These are phyloP conservation scores for Bisporella sp. DNA, from an alignment of 2,329 filamentous ascomycete genomes.

Conservation along the genomic window DNA sequence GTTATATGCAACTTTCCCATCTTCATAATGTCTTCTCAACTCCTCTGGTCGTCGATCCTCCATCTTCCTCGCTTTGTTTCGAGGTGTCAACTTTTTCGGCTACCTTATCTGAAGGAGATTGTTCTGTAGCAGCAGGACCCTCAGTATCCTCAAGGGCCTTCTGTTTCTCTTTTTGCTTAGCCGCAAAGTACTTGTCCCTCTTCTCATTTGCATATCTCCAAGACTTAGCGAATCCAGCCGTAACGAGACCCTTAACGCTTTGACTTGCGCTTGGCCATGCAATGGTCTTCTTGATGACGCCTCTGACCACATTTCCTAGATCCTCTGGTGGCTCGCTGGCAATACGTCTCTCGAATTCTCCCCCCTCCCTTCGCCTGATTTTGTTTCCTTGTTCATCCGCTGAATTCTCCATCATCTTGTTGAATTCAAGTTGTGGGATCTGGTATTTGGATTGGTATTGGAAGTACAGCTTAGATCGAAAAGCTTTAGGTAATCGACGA, in stretches of 20 bases:
- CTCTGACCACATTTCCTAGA: slow-evolving; percentile 63
- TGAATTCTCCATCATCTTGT: slow-evolving; percentile 73
- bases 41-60: background rate
- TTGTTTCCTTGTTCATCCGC: slow-evolving; percentile 62
- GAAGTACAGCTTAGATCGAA: slow-evolving; percentile 87
- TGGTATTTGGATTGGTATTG: slow-evolving; percentile 87
- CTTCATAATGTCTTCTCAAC: background rate
- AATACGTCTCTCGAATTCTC: slow-evolving; percentile 81
- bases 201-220: slow-evolving; percentile 80
- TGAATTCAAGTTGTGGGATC: slow-evolving; percentile 78
- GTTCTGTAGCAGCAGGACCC: no score
- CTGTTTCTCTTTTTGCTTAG: slow-evolving; percentile 11
- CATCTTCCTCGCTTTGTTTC: background rate
- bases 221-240: slow-evolving; percentile 63
- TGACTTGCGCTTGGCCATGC: slow-evolving; percentile 88
- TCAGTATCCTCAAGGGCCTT: no score
- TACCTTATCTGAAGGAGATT: background rate
- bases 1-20: background rate
- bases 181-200: slow-evolving; percentile 50
- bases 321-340: slow-evolving; percentile 60
- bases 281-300: slow-evolving; percentile 80
- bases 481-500: slow-evolving; percentile 75
- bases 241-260: slow-evolving; percentile 76
- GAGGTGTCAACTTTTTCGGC: background rate
- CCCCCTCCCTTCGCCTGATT: slow-evolving; percentile 69